Conservation (phyloP, 352 stramenopile genomes). For the Thalassiosira hispida region DNA sequence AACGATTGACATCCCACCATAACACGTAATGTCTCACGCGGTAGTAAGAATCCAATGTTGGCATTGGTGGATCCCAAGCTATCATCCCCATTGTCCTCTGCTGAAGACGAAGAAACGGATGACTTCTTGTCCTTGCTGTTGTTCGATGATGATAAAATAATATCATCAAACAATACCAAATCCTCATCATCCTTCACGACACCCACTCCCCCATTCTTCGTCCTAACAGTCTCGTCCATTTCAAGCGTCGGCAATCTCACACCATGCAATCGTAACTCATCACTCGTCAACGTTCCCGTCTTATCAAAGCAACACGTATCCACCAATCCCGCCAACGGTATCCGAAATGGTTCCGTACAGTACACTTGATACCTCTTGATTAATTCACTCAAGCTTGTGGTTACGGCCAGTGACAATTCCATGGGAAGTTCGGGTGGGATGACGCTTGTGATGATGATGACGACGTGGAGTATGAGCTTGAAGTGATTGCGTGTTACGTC, state of each 20-base stretch:
- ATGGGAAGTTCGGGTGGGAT: conserved; percentile 98
- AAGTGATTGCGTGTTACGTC: conserved; percentile 89
- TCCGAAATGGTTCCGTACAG: conserved; percentile 98
- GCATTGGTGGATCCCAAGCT: conserved; percentile 2
- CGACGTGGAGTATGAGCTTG: conserved; percentile 95
- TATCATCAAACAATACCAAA: conserved; percentile 45
- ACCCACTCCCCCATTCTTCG: conserved; percentile 1
- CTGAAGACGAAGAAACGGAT: neutral
- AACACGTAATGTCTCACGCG: conserved; percentile 57
- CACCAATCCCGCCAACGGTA: conserved; percentile 95
- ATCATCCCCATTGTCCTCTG: conserved; percentile 1
- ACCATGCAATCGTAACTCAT: conserved; percentile 93
- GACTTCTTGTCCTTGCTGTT: conserved; percentile 20
- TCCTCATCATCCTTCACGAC: conserved; percentile 23
- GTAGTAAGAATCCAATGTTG: conserved; percentile 19
- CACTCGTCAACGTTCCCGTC: conserved; percentile 96
- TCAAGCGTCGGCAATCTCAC: conserved; percentile 79
- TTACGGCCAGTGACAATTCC: conserved; percentile 97
- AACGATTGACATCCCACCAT: conserved; percentile 82
- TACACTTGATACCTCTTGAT: conserved; percentile 92
- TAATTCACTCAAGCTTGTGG: conserved; percentile 93
- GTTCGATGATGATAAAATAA: conserved; percentile 7
- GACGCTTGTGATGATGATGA: conserved; percentile 95
- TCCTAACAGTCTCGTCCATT: conserved; percentile 10
- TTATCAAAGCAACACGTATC: conserved; percentile 98